Evolutionary conservation across 2,329 filamentous ascomycete species (phyloP), one percentile per base, ranked within the genome.

Genomic region (Alternaria sp.): DNA sequence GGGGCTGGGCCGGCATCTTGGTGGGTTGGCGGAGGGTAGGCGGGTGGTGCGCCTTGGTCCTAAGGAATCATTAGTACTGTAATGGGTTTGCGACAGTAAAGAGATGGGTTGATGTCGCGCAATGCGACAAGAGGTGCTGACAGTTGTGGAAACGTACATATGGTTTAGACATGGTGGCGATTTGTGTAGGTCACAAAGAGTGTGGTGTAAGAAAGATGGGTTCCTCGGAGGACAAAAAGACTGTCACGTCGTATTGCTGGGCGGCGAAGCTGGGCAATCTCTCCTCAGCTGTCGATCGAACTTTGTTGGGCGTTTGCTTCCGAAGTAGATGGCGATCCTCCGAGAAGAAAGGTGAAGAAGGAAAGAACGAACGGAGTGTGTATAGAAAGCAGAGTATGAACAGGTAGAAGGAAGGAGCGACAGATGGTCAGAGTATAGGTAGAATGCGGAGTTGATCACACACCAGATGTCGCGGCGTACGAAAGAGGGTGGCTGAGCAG

Each of bases 11-110:
- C 68, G 38, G 69, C 67, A 59, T 77, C 75, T 43, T 73, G 61
- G 63, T 77, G 74, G 30, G 67, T 55, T n/a, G 74, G 75, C 4
- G 71, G 69, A 12, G 75, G 75, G 64, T 78, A 79, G 34, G 71
- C 58, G 7, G 77, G 76, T 12, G 76, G 75, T 53, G 76, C 73
- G 63, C 73, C 72, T 30, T 57, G 28, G 22, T 73, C 67, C 69
- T 71, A 18, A 36, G 47, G 22, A 24, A 20, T n/a, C 32, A 54
- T 67, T 55, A 68, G 56, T 26, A 52, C 7, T 41, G 18, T 30
- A 7, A 20, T 54, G 41, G 28, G 8, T 18, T 47, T 22, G 34
- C 42, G 30, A 36, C 26, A 46, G 53, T 28, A 38, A 9, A n/a
- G 51, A 36, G 36, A 32, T 46, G 32, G 41, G 34, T 22, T 28